These are phyloP conservation scores for Paraurostyla sp. DNA, from an alignment of 73 alveolate genomes.

Conservation along the genomic window DNA sequence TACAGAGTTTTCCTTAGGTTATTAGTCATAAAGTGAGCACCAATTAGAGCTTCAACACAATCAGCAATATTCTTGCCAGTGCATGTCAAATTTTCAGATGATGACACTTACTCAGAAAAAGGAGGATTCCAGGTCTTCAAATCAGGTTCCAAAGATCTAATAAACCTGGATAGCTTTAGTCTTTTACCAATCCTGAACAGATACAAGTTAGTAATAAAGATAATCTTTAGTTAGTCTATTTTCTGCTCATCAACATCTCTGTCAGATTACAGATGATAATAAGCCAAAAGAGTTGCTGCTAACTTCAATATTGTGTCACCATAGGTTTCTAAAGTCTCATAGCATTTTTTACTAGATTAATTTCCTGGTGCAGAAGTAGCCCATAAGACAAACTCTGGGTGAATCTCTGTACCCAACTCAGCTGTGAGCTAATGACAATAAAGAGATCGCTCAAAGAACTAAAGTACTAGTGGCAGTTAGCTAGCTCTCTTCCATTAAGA, in stretches of 20 bases:
- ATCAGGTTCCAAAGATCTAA: not conserved
- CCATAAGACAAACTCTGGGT: constrained; percentile 59
- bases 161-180: not conserved
- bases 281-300: constrained; percentile 61
- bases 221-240: constrained; percentile 4
- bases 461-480: constrained; percentile 25
- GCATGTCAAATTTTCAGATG: constrained; percentile 15
- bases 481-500: constrained; percentile 27
- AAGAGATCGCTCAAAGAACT: constrained; percentile 56
- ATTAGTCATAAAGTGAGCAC: constrained; percentile 58
- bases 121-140: constrained; percentile 51
- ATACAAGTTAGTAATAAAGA: constrained; percentile 63
- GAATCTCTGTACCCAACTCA: constrained; percentile 42
- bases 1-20: constrained; percentile 30
- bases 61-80: constrained; percentile 77
- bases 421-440: constrained; percentile 43
- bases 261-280: constrained; percentile 5
- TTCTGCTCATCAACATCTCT: not conserved
- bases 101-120: not conserved
- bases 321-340: constrained; percentile 77
- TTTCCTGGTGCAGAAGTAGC: constrained; percentile 64
- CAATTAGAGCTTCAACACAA: constrained; percentile 60
- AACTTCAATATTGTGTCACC: constrained; percentile 78
- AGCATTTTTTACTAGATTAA: not conserved
- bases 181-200: constrained; percentile 36